These are phyloP conservation scores for Xylariaceae sp. DNA, from an alignment of 2,329 filamentous ascomycete genomes.

Conservation along the genomic window DNA sequence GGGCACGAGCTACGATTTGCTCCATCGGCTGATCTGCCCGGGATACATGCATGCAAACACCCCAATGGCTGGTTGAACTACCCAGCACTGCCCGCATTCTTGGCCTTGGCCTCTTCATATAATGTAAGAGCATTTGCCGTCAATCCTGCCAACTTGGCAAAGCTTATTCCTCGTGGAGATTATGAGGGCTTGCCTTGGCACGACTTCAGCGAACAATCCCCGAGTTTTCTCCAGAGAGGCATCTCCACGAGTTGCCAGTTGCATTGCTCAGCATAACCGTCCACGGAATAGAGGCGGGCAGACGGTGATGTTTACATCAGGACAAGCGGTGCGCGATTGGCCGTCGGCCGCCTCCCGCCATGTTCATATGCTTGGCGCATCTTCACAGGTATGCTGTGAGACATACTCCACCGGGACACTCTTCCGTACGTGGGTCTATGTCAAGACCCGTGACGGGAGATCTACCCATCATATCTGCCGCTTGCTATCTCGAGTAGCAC, in stretches of 20 bases:
- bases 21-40: background rate
- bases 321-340: background rate
- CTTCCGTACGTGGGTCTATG: background rate
- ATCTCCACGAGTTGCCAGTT: background rate
- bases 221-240: background rate
- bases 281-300: too few species aligned
- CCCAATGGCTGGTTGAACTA: background rate
- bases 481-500: background rate
- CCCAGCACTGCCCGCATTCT: background rate
- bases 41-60: background rate
- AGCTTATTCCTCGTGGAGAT: slow-evolving; percentile 36
- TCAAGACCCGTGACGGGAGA: background rate
- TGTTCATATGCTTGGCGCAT: background rate
- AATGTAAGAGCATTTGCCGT: slow-evolving; percentile 9
- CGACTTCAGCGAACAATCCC: slow-evolving; percentile 7
- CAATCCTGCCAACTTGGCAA: slow-evolving; percentile 32
- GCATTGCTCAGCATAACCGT: background rate
- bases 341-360: background rate
- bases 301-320: background rate
- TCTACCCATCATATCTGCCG: background rate
- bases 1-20: background rate
- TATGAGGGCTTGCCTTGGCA: slow-evolving; percentile 30
- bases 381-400: background rate
- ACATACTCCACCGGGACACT: background rate
- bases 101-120: slow-evolving; percentile 2